Conservation (phyloP, 257 asterid genomes). For the Haberlea rhodopensis region DNA sequence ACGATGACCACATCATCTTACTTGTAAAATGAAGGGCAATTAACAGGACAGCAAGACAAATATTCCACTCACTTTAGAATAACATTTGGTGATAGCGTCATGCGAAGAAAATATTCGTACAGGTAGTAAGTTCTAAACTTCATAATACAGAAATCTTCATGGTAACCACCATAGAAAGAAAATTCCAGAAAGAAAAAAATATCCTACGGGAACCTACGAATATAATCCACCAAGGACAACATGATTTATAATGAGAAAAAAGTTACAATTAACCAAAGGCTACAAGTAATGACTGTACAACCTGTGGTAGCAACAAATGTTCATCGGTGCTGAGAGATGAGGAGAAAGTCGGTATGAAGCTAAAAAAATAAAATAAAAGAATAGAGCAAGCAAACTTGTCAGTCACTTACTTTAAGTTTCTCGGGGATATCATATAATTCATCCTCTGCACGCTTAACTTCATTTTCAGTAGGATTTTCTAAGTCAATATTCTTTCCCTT, state of each 20-base stretch:
- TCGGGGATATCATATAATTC: conserved; percentile 88
- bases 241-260: neutral
- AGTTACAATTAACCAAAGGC: neutral
- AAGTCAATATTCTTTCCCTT: conserved; percentile 65
- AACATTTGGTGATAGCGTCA: neutral
- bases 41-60: neutral
- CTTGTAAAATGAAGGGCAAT: neutral
- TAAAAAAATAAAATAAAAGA: conserved; percentile 3
- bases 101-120: neutral
- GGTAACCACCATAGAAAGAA: neutral
- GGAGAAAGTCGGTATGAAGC: neutral
- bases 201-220: neutral
- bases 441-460: conserved; percentile 78
- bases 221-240: neutral
- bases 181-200: neutral
- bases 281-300: neutral
- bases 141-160: neutral
- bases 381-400: conserved; percentile 11
- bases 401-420: conserved; percentile 72
- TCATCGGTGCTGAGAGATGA: neutral
- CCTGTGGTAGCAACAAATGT: neutral
- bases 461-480: conserved; percentile 60
- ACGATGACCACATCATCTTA: neutral
- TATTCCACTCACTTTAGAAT: neutral
- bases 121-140: neutral